phyloP scores from a whole-genome alignment of 495 filamentous ascomycete genomes.

The Penicillium pulvis region DNA sequence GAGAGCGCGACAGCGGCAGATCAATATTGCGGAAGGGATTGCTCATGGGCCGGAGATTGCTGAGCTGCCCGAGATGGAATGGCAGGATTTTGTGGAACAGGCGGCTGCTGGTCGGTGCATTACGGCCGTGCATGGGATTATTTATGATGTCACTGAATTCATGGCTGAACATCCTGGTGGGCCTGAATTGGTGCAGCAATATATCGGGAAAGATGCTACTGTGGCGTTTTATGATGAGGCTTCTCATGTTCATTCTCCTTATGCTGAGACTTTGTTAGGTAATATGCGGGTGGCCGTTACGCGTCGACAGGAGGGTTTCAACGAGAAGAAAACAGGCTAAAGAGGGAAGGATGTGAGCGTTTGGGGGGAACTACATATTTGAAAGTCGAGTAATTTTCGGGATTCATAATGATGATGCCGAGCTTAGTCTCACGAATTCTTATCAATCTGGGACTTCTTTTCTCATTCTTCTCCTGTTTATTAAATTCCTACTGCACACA shows the following conservation, averaged over 20 bases:
- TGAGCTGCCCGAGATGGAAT: constrained; percentile 1
- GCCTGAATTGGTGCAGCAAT: constrained; percentile 18
- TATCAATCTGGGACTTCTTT: too few species aligned
- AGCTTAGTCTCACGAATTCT: too few species aligned
- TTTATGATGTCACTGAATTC: constrained; percentile 10
- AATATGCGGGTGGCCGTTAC: neutral
- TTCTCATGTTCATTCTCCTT: neutral
- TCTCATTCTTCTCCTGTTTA: too few species aligned
- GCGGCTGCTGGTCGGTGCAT: neutral
- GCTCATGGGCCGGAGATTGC: neutral
- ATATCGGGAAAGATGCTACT: constrained; percentile 35
- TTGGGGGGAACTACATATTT: too few species aligned
- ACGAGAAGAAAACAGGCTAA: neutral
- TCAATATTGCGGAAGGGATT: neutral
- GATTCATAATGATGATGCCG: neutral
- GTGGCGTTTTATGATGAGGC: neutral
- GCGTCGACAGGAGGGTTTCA: constrained; percentile 1
- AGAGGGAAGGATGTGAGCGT: neutral
- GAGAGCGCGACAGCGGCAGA: constrained; percentile 2
- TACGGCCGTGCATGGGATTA: constrained; percentile 1
- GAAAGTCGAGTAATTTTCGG: neutral
- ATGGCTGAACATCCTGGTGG: constrained; percentile 33
- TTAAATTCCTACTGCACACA: too few species aligned
- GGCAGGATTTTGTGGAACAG: constrained; percentile 2
- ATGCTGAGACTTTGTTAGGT: constrained; percentile 1